Conservation (phyloP, 2,329 filamentous ascomycete species). For the Coniochaeta prunicola region DNA sequence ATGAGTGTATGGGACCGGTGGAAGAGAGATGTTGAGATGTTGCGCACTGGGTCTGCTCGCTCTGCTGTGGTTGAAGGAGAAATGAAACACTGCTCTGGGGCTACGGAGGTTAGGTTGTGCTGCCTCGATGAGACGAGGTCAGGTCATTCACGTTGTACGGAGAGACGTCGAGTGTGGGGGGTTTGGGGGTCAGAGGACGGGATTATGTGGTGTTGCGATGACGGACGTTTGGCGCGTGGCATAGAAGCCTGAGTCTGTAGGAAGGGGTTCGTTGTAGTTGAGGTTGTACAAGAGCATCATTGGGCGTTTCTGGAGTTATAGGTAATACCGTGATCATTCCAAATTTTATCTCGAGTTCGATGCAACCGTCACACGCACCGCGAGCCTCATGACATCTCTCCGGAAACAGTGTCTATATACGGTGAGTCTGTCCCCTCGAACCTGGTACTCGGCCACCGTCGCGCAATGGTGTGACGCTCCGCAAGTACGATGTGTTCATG, state of each 20-base stretch:
- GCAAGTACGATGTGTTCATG: neutral
- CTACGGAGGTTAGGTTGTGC: neutral
- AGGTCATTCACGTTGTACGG: neutral
- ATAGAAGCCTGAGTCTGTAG: neutral
- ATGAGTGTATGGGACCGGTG: constrained; percentile 6
- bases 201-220: neutral
- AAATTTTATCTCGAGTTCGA: neutral
- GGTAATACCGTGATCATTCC: neutral
- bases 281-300: neutral
- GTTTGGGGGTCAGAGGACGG: neutral
- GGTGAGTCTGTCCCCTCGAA: neutral
- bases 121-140: neutral
- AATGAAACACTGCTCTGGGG: neutral
- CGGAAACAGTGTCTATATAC: neutral
- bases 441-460: neutral
- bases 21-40: neutral
- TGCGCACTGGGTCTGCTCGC: neutral
- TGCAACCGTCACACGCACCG: neutral
- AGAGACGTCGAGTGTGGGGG: neutral
- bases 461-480: neutral
- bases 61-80: neutral
- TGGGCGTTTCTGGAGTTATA: neutral
- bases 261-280: neutral
- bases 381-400: neutral
- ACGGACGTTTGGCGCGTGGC: neutral